Evolutionary conservation across 2,329 filamentous ascomycete genomes (phyloP), one percentile per base, ranked within the genome.

Genomic region (Colletotrichum eremochloae): DNA sequence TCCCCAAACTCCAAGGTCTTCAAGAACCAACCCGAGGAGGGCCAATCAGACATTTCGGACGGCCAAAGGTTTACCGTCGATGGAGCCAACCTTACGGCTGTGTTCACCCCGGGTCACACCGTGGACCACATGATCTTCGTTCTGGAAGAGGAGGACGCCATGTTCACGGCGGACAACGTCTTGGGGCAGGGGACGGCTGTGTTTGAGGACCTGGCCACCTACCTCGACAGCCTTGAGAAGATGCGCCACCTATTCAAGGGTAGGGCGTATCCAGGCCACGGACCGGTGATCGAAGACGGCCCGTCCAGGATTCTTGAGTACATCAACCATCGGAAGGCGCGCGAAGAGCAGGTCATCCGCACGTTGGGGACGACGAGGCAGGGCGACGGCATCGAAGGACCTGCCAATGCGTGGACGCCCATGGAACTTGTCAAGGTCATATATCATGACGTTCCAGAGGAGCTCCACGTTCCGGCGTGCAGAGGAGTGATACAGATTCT

Each of bases 81-180:
- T 24, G 92, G 92, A 2, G 91, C 87, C 1, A 94, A 91, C 0
- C 79, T 97, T 63, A 88, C 85, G 33, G 93, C 94, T 0, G 84
- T 91, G 31, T 82, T 87, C 75, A 86, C 85, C 6, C 88, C 87
- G 2, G 88, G 96, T 0, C 95, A 98, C 80, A 93, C 95, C 0
- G 84, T 84, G 3, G 95, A 98, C 78, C 96, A 98, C 80, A 92
- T 95, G 86, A 90, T 88, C 24, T 92, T 97, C 75, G 80, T 95
- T 6, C 82, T 97, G 5, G 88, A 91, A 57, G 93, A 97, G 87
- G 87, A 97, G 77, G 88, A 94, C 76, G 92, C 93, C 52, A 90
- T 97, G 84, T 96, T 97, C 80, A 97, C 94, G 0, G 95, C 92
- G 8, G 95, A 97, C 81, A 97, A 96, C 79, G 92, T 97, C 1